Evolutionary conservation across 2,329 filamentous ascomycete genomes (phyloP), one percentile per base, ranked within the genome.

Genomic region (Onygena corvina): DNA sequence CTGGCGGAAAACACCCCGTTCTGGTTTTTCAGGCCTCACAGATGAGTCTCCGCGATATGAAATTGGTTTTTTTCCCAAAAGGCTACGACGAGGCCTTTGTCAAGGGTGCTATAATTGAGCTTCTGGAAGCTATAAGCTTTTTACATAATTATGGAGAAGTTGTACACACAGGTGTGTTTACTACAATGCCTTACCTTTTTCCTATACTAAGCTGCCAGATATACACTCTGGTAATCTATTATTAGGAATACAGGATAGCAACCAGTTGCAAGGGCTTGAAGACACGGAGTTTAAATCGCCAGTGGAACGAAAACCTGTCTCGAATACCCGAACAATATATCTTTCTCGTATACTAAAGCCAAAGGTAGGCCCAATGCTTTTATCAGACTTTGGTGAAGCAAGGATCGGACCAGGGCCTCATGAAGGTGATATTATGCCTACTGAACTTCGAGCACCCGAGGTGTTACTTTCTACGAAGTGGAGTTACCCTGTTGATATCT

Each of bases 401-500:
- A 56, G 58, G 14, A 60, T 60, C 54, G 62, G 64, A 18, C 56
- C 59, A 36, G 57, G 61, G 58, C 52, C 53, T 6, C 47, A 58
- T 12, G 53, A 63, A 54, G 54, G 76, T 64, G 57, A 69, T 58
- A 52, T 69, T 60, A 55, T 75, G 65, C 38, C 77, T 60, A 60
- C 58, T 44, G 52, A 56, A 11, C 61, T 60, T 33, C 58, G 57
- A 30, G 59, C 58, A 8, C 61, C 60, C 3, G 61, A 63, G 47
- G 59, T 63, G 33, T 53, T 61, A 11, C 50, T 62, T 6, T 50
- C 53, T 12, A 52, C 52, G 14, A 54, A 55, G 2, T 63, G 59
- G 58, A 56, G 54, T 3, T 58, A 58, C 46, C 54, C 54, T n/a
- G 56, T 59, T 12, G 60, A 63, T 47, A 61, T 63, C 7, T 63